Base-by-base conservation (phyloP, 352 stramenopile species). In the Pythium brassicae region DNA sequence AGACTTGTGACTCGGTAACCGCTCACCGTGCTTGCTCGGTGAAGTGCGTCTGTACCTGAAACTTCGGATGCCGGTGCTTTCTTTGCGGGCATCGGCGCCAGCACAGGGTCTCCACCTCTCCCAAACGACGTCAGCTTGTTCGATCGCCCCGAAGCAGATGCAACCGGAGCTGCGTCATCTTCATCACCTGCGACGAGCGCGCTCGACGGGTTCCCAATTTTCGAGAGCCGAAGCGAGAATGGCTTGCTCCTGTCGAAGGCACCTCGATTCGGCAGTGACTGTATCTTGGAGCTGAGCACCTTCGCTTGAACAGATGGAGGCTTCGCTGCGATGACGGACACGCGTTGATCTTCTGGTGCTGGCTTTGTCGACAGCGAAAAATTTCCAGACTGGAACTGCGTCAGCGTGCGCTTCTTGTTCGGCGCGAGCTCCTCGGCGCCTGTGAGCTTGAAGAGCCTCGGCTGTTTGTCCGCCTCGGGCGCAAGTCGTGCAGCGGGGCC, bases 331-430 rank as follows among this genome's bases (percentile, higher is more conserved):
- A 11, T 5, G 5, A 26, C 15, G 6, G 17, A 23, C 6, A 15
- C 26, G 26, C 3, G 26, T 23, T 47, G 47, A 35, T 32, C 17
- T 10, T 19, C 25, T 48, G 37, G 17, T 10, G 23, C 22, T 48
- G 37, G 17, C 3, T 62, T 57, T 27, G 42, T 10, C 49, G 49
- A 35, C 14, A 57, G 19, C 9, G 57, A 62, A 20, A 53, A 39
- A 4, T 35, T 44, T 7, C 26, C 49, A 0, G 50, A 47, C 32
- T 46, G 39, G 25, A 62, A 62, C 22, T 57, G 48, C 10, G 57
- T 62, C 11, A 62, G 42, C 26, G 57, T 56, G 19, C 57, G 57
- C 7, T 57, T 62, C 50, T 57, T 62, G 34, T 45, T 59, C 23
- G 11, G 19, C 1, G 45, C 14, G 35, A 32, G 43, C 6, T 5